phyloP scores from a whole-genome alignment of 73 alveolate genomes.

The Paramecium primaurelia region DNA sequence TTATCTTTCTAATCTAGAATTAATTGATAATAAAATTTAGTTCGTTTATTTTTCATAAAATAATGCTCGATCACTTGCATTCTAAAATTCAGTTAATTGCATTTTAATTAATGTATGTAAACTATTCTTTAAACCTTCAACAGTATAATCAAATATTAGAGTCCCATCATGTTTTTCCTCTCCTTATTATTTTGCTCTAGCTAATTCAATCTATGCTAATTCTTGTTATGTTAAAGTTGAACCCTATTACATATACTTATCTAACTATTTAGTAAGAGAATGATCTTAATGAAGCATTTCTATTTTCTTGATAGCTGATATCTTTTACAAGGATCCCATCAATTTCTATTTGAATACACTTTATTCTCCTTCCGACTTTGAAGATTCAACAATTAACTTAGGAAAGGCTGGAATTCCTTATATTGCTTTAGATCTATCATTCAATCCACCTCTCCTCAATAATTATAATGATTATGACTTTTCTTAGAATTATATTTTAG shows the following conservation, averaged over 20 bases:
- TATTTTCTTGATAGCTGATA: neutral
- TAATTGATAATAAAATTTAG: neutral
- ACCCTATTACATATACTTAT: slow-evolving; percentile 41
- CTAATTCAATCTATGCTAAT: neutral
- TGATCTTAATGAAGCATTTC: slow-evolving; percentile 6
- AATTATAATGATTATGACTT: neutral
- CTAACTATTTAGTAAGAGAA: neutral
- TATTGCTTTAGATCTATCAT: neutral
- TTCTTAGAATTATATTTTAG: neutral
- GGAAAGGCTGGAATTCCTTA: neutral
- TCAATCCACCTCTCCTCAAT: slow-evolving; percentile 24
- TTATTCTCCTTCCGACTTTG: neutral
- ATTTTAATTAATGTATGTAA: slow-evolving; percentile 35
- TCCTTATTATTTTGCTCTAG: slow-evolving; percentile 1
- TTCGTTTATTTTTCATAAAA: slow-evolving; percentile 44
- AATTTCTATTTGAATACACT: neutral
- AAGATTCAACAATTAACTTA: neutral
- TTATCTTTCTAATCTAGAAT: neutral
- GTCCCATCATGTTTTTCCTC: slow-evolving; percentile 2
- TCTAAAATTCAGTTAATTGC: neutral
- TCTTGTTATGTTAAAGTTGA: slow-evolving; percentile 7
- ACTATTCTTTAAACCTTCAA: slow-evolving; percentile 20
- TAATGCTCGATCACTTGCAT: slow-evolving; percentile 33
- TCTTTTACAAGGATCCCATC: neutral
- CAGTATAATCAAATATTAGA: slow-evolving; percentile 36